Evolutionary conservation across 192 early-diverging fungal species (phyloP).

Genomic region (Diversispora eburnea): DNA sequence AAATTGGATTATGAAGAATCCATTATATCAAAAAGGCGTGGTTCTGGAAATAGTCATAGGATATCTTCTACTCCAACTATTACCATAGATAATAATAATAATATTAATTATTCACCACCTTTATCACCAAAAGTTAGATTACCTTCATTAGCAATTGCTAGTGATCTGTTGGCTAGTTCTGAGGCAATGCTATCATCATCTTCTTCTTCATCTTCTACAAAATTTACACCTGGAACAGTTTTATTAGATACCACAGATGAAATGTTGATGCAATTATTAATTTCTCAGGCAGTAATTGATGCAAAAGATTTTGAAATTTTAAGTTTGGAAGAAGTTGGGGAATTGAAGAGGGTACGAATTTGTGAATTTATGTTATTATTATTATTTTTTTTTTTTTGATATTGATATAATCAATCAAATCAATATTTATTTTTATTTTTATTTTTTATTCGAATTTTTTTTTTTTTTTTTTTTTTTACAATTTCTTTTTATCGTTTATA

Average conservation of each 20-base stretch:
- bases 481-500: slow-evolving; percentile 24
- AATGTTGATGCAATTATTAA: slow-evolving; percentile 44
- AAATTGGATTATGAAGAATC: background rate
- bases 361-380: background rate
- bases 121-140: slow-evolving; percentile 14
- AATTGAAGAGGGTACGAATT: slow-evolving; percentile 47
- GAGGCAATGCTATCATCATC: slow-evolving; percentile 17
- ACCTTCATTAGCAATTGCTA: slow-evolving; percentile 11
- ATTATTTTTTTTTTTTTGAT: background rate
- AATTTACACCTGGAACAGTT: background rate
- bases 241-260: slow-evolving; percentile 35
- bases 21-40: background rate
- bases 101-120: slow-evolving; percentile 3
- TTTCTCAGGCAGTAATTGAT: slow-evolving; percentile 55
- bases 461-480: slow-evolving; percentile 1
- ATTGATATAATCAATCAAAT: background rate
- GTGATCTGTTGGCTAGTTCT: slow-evolving; percentile 17
- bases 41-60: background rate
- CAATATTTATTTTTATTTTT: background rate
- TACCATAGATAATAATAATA: background rate
- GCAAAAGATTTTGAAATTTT: slow-evolving; percentile 51
- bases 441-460: background rate
- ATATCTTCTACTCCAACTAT: background rate
- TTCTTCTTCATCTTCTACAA: background rate
- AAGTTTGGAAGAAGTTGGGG: slow-evolving; percentile 50